Evolutionary conservation across 257 asterid genomes (phyloP), one percentile per base, ranked within the genome.

Genomic region (Solanum arcanum): DNA sequence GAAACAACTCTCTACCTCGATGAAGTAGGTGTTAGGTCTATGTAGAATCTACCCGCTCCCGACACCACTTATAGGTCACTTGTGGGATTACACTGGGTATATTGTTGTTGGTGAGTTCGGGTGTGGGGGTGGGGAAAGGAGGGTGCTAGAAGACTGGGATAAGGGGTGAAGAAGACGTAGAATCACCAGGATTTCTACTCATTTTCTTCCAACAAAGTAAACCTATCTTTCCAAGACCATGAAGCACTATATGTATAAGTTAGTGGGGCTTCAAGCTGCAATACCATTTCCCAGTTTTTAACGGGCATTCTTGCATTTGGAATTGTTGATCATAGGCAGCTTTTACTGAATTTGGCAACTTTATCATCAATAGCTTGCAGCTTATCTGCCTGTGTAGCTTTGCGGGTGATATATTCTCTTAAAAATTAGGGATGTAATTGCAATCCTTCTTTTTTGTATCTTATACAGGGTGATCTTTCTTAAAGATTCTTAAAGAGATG

Each of bases 401-500:
- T 5, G 16, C 5, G 20, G 85, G 5, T 29, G 68, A 47, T 80
- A 33, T 80, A 80, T 37, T 80, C 29, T 47, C 39, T 78, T 78
- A 16, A 27, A 78, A 46, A 78, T 78, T 46, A 78, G 66, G 39
- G 20, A 78, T 49, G 21, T 47, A 81, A 49, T 20, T 81, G 85
- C 6, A 52, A 81, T 81, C 70, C 21, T 81, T 12, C 16, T 27
- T 31, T 52, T 49, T 81, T 87, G 83, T n/a, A 9, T 68, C 68
- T 87, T 31, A 47, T 90, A 78, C 87, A 89, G 90, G 47, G 78
- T 83, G 69, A 66, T 75, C 84, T 81, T 49, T 73, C 66, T 73
- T 47, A 81, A 27, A 81, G 90, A 52, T 49, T 73, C 66, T 73
- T 35, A 84, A 27, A 81, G 90, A 52, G 42, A 92, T 93, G 97